Base-by-base conservation (phyloP, 2,329 filamentous ascomycete genomes). In the Fusarium bulbicola region DNA sequence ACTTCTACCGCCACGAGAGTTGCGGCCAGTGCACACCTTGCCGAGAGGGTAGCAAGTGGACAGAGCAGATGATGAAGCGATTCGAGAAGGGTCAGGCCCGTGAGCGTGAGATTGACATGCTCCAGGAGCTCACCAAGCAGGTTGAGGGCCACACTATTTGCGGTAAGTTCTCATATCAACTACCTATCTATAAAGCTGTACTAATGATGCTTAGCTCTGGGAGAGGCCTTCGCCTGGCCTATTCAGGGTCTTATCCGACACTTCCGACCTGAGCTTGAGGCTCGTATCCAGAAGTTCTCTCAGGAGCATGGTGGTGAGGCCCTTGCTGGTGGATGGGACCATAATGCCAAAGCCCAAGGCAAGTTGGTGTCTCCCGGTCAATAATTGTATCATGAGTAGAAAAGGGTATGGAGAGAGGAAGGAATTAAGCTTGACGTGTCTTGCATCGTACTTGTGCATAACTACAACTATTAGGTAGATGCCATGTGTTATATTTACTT, bases 1-100 rank as follows among this genome's bases (percentile, higher is more conserved):
- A 95, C 83, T 99, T 99, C 88, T 99, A 99, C 88, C 93, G 95
- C 84, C 96, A 99, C 87, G 96, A 99, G 88, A 95, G 92, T 76
- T 99, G 96, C 84, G 96, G 96, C 68, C 96, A 99, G 86, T 99
- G 96, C 88, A 99, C 96, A 66, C 96, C 96, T n/a, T 99, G 96
- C 89, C 93, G 96, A 82, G 96, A 99, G 86, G 96, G 96, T 75
- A 97, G 93, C 87, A 98, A 97, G 87, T 99, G 96, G 96, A 98
- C 95, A 16, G 93, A 97, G 85, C 95, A 99, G 88, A 98, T 99
- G 84, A 98, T 99, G 96, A 88, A 93, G 84, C 92, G 96, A 64
- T 97, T 99, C 78, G 95, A 97, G 87, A 93, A 93, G 83, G 96
- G 96, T 67, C 91, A 94, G 84, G 96, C 93, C 68, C 91, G 93